Conservation (phyloP, 148 eudicot genomes). For the Euryodendron excelsum region DNA sequence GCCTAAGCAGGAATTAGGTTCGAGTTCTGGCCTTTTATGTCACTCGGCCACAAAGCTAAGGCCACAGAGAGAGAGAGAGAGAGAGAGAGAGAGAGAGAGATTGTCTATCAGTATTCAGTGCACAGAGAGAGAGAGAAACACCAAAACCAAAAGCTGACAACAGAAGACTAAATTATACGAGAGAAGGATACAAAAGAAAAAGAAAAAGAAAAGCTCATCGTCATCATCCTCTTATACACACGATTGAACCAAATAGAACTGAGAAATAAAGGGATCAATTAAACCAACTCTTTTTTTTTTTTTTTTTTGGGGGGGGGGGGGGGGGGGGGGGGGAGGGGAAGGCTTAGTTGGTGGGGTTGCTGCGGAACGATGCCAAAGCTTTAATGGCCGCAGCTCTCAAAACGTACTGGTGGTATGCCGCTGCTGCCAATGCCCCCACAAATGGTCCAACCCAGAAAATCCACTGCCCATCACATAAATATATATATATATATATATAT, state of each 20-base stretch:
- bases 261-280: not conserved
- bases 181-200: not conserved
- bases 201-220: not conserved
- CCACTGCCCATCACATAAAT: conserved; percentile 51
- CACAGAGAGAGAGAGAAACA: not conserved
- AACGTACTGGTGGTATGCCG: conserved; percentile 86
- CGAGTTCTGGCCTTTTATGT: no score
- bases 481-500: not conserved
- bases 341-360: conserved; percentile 82
- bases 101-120: no score
- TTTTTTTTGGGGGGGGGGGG: no score
- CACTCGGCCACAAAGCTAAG: no score
- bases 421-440: conserved; percentile 82
- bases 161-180: not conserved
- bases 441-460: conserved; percentile 97
- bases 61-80: no score
- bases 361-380: conserved; percentile 89
- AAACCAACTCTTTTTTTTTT: not conserved
- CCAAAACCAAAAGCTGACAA: not conserved
- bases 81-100: no score
- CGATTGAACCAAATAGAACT: not conserved
- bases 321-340: no score
- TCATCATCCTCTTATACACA: not conserved
- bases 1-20: no score
- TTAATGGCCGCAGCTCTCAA: conserved; percentile 86